Base-by-base conservation (phyloP, 78 protist species). In the Dictyostelium citrinum region DNA sequence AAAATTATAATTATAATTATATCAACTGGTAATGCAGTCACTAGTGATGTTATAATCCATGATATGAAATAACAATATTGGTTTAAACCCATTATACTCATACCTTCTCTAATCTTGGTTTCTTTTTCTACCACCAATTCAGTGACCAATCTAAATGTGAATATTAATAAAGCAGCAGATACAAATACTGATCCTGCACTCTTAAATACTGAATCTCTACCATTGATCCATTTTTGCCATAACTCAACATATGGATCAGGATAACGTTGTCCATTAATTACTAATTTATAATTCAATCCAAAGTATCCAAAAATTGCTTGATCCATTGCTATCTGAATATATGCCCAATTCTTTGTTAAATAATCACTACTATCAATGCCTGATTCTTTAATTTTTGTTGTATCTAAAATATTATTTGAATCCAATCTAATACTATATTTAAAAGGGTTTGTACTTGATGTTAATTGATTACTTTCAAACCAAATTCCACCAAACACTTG, bases 81-180 rank as follows among this genome's bases (percentile, higher is more conserved):
- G 16, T 76, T 85, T 29, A 85, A 27, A 0, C 92, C 92, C 92
- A 85, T 85, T 77, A 85, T 85, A 60, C 71, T 85, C 92, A 85
- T 85, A 31, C 92, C 92, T 31, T 85, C 92, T 27, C 81, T 37
- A n/a, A 85, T 58, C 12, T 85, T 85, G 0, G 92, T 85, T 64
- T 85, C 92, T 17, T 85, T 85, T 64, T 85, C 92, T 0, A 76
- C 43, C 0, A 85, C 83, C 11, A 85, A 27, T 6, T 85, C 92
- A 0, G 92, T 85, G 1, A 80, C 49, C 2, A 80, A 9, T 5
- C 72, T 6, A 80, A 55, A 80, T 2, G 24, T 7, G 64, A 35
- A 55, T 14, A 88, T 67, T 14, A 88, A 68, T 22, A 88, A 11
- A 9, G 81, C 77, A 35, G 93, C 84, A 4, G 93, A 49, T 11